Evolutionary conservation across 345 rosid species (phyloP).

Genomic region (Microcos paniculata): DNA sequence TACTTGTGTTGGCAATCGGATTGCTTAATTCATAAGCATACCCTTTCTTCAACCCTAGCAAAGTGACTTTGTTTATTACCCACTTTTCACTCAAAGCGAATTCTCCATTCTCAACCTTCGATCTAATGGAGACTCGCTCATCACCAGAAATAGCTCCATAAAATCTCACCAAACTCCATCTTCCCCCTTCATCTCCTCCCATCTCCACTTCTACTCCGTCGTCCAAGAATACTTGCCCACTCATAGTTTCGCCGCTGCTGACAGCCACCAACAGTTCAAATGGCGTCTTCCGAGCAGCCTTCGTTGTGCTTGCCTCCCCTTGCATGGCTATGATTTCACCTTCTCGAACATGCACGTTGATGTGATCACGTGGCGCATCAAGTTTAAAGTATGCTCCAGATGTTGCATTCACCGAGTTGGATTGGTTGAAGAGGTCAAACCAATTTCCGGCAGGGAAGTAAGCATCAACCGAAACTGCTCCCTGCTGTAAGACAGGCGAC

Average conservation of each 20-base stretch:
- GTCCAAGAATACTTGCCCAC: slow-evolving; percentile 60
- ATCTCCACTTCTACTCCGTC: slow-evolving; percentile 57
- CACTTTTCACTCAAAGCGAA: slow-evolving; percentile 51
- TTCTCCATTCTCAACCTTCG: slow-evolving; percentile 48
- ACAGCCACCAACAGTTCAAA: slow-evolving; percentile 52
- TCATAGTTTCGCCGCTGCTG: slow-evolving; percentile 36
- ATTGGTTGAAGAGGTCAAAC: slow-evolving; percentile 65
- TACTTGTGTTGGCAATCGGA: slow-evolving; percentile 1
- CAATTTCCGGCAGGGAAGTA: slow-evolving; percentile 73
- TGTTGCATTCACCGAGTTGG: slow-evolving; percentile 32
- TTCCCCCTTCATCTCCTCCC: slow-evolving; percentile 53
- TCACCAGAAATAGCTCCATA: slow-evolving; percentile 25
- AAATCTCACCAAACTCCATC: slow-evolving; percentile 56
- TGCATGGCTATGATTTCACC: slow-evolving; percentile 72
- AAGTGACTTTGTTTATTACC: slow-evolving; percentile 50
- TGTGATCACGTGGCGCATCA: slow-evolving; percentile 50
- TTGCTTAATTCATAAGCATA: slow-evolving; percentile 25
- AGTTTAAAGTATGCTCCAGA: slow-evolving; percentile 43
- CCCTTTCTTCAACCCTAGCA: slow-evolving; percentile 45
- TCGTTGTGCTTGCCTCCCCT: slow-evolving; percentile 62
- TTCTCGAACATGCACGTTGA: slow-evolving; percentile 59
- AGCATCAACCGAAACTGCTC: slow-evolving; percentile 38
- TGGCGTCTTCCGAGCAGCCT: slow-evolving; percentile 48
- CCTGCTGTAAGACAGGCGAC: slow-evolving; percentile 49
- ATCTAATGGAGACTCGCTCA: slow-evolving; percentile 21